phyloP scores from a whole-genome alignment of 345 rosid species.

The Camelina laxa region DNA sequence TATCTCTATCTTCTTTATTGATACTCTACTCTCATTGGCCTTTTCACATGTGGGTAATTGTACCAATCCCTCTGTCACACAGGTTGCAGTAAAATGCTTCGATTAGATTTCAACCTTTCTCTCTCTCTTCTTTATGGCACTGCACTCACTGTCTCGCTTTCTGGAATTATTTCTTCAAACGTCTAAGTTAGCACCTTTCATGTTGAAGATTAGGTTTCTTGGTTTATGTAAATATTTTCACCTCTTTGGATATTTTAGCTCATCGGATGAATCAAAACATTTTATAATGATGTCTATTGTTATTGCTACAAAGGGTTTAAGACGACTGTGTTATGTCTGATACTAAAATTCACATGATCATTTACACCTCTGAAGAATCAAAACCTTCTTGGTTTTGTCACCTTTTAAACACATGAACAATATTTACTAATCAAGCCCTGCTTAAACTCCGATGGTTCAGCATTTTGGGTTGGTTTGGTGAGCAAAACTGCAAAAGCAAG shows the following conservation, averaged over 20 bases:
- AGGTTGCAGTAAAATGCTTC: slow-evolving; percentile 27
- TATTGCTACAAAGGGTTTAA: slow-evolving; percentile 25
- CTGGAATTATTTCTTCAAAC: slow-evolving; percentile 19
- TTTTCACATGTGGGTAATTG: slow-evolving; percentile 20
- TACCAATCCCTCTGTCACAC: slow-evolving; percentile 9
- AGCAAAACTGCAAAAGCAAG: slow-evolving; percentile 27
- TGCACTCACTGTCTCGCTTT: slow-evolving; percentile 38
- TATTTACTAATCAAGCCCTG: not conserved
- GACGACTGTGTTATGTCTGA: slow-evolving; percentile 28
- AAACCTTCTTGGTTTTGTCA: slow-evolving; percentile 14
- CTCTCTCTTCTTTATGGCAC: slow-evolving; percentile 32
- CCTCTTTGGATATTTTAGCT: slow-evolving; percentile 26
- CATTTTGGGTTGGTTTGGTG: slow-evolving; percentile 2
- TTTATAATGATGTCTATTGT: slow-evolving; percentile 32
- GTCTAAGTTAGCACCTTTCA: slow-evolving; percentile 19
- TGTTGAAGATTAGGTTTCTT: slow-evolving; percentile 29
- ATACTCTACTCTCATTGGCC: slow-evolving; percentile 11
- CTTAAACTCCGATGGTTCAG: slow-evolving; percentile 15
- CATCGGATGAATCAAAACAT: slow-evolving; percentile 30
- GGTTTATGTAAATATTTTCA: slow-evolving; percentile 29
- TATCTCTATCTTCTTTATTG: slow-evolving; percentile 16
- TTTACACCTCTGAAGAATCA: slow-evolving; percentile 17
- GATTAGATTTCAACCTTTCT: slow-evolving; percentile 4
- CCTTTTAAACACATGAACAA: not conserved
- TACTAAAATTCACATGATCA: slow-evolving; percentile 17